Base-by-base conservation (phyloP, 805 yeast species). In the Ogataea naganishii region DNA sequence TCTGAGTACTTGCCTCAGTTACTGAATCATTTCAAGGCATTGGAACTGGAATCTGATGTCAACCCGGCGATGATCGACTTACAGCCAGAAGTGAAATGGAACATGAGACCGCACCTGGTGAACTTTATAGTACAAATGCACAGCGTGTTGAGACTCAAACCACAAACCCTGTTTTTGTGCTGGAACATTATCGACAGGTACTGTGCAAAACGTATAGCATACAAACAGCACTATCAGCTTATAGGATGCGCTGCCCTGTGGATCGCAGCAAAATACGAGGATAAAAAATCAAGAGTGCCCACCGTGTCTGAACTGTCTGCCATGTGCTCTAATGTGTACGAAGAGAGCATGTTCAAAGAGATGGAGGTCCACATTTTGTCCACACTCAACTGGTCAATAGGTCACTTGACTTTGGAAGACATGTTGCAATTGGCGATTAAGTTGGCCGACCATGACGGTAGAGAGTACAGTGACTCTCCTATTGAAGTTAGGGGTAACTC, bases 201-300 rank as follows among this genome's bases (percentile, higher is more conserved):
- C 59, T 82, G 95, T 51, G 80, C 95, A 31, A 80, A 78, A 44
- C 67, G 97, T 43, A 75, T 86, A 6, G 92, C 88, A 1, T 68
- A 81, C 39, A 72, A 78, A 41, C 88, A 82, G 34, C 97, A 88
- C 56, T 77, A 84, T 37, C 96, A 88, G 55, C 66, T 89, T 31
- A 89, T 89, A 8, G 85, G 94, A 19, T 81, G 94, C 37, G 84
- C 95, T 4, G 84, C 95, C 37, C 60, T 89, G 20, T 89, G 97
- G 96, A 69, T 89, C 19, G 84, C 95, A 3, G 78, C 95, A 16
- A 89, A 89, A 45, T 72, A 71, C 46, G 79, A 72, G 46, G 79
- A 72, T 43, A 72, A 72, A 44, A 72, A 72, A 48, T 59, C 64
- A 27, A 55, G 78, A 32, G 75, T 72, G 4, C 79, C 79, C 15